These are phyloP conservation scores for Saccharum hybrid DNA, from an alignment of 202 grass and related monocot species.

Conservation along the genomic window DNA sequence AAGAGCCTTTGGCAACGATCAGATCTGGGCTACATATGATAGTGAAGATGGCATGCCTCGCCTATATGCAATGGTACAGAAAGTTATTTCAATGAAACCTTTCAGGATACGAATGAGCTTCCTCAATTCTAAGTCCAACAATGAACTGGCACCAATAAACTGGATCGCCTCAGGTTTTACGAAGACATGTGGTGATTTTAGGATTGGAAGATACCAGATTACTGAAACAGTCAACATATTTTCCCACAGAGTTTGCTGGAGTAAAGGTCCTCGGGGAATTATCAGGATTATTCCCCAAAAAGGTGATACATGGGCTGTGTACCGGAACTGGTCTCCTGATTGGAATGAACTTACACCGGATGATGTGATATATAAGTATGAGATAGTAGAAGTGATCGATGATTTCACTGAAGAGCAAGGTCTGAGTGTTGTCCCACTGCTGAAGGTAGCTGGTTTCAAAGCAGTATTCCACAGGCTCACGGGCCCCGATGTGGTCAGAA, in stretches of 20 bases:
- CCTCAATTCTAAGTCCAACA: slow-evolving; percentile 94
- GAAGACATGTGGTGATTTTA: slow-evolving; percentile 97
- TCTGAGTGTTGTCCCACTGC: slow-evolving; percentile 70
- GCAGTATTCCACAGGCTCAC: slow-evolving; percentile 84
- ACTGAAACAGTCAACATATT: slow-evolving; percentile 96
- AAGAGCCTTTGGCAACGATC: slow-evolving; percentile 79
- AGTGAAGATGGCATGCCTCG: slow-evolving; percentile 99
- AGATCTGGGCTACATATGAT: slow-evolving; percentile 98
- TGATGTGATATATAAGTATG: slow-evolving; percentile 90
- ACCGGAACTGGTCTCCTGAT: slow-evolving; percentile 83
- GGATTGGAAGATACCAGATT: slow-evolving; percentile 89
- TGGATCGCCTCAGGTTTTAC: slow-evolving; percentile 90
- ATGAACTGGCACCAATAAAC: slow-evolving; percentile 83
- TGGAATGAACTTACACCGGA: slow-evolving; percentile 97
- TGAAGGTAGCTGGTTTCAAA: slow-evolving; percentile 97
- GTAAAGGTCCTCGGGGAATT: slow-evolving; percentile 86
- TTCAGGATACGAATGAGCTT: slow-evolving; percentile 96
- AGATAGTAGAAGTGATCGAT: slow-evolving; percentile 89
- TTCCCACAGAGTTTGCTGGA: slow-evolving; percentile 93
- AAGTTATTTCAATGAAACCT: slow-evolving; percentile 86
- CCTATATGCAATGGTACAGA: slow-evolving; percentile 94
- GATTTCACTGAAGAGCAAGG: slow-evolving; percentile 80
- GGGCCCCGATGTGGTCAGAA: slow-evolving; percentile 63
- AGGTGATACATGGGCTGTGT: slow-evolving; percentile 97
- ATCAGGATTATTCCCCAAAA: slow-evolving; percentile 87